Percentiles rank a stretch among this genome's conserved stretches.
These are phyloP conservation scores for Arabidopsis thaliana DNA, from an alignment of 345 rosid genomes.

Conservation along the genomic window DNA sequence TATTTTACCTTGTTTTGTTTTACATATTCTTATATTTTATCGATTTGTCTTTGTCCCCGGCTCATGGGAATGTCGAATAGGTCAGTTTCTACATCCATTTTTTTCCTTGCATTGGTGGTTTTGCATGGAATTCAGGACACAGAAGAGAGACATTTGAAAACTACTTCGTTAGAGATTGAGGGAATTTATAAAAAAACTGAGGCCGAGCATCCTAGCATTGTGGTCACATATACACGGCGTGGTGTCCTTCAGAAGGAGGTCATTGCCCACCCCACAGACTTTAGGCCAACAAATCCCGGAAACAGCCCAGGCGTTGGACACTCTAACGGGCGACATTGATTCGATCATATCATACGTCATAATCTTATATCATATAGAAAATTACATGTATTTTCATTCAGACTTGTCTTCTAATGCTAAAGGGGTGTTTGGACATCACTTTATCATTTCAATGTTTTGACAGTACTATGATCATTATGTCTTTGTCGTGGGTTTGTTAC, in stretches of 20 bases:
- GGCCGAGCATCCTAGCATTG: slow-evolving; percentile 1
- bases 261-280: slow-evolving; percentile 36
- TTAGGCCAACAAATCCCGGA: slow-evolving; percentile 45
- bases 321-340: slow-evolving; percentile 41
- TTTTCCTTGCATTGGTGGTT: slow-evolving; percentile 35
- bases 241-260: slow-evolving; percentile 10
- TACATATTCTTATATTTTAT: background rate
- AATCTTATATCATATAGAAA: slow-evolving; percentile 3
- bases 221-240: slow-evolving; percentile 21
- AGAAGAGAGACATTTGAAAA: slow-evolving; percentile 33
- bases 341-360: slow-evolving; percentile 20
- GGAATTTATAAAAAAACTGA: background rate
- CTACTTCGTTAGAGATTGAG: slow-evolving; percentile 8
- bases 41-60: background rate
- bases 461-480: slow-evolving; percentile 23
- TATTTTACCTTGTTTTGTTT: background rate
- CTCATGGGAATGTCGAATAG: slow-evolving; percentile 31
- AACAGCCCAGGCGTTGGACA: slow-evolving; percentile 51
- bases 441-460: slow-evolving; percentile 24
- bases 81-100: slow-evolving; percentile 14
- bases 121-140: slow-evolving; percentile 31
- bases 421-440: slow-evolving; percentile 20
- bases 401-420: slow-evolving; percentile 1
- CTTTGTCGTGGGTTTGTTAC: slow-evolving; percentile 16
- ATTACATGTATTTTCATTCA: slow-evolving; percentile 22